Percentiles rank a stretch among this genome's conserved stretches.
Conservation (phyloP, 768 basidiomycete genomes). For the Panus rudis region DNA sequence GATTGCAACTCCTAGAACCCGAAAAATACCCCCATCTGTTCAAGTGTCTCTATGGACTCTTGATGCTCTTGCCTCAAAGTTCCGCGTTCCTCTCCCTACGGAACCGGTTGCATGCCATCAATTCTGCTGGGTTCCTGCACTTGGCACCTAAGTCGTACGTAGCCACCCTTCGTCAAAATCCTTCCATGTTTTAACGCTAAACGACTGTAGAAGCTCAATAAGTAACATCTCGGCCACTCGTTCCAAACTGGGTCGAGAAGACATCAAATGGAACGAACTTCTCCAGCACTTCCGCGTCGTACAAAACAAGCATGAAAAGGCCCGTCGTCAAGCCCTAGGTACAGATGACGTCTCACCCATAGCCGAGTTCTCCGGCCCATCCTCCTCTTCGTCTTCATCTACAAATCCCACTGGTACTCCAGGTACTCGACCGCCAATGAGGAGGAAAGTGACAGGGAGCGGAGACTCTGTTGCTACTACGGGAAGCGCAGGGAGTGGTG, state of each 20-base stretch:
- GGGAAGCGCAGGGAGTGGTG: no score
- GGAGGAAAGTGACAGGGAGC: slow-evolving; percentile 60
- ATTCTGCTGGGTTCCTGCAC: slow-evolving; percentile 89
- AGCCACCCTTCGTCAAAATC: neutral
- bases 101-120: slow-evolving; percentile 91
- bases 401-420: neutral
- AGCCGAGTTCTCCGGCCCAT: slow-evolving; percentile 30
- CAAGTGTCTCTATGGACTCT: slow-evolving; percentile 93
- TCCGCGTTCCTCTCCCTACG: slow-evolving; percentile 92
- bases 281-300: slow-evolving; percentile 86
- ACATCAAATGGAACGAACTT: slow-evolving; percentile 97
- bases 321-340: slow-evolving; percentile 72
- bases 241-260: slow-evolving; percentile 74
- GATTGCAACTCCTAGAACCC: slow-evolving; percentile 92
- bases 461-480: no score
- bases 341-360: slow-evolving; percentile 46
- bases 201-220: slow-evolving; percentile 11
- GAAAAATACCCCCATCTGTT: slow-evolving; percentile 94
- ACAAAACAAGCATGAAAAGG: slow-evolving; percentile 88
- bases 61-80: slow-evolving; percentile 97
- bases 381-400: slow-evolving; percentile 9
- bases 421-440: slow-evolving; percentile 39
- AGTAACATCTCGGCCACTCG: slow-evolving; percentile 44
- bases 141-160: slow-evolving; percentile 81
- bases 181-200: neutral